phyloP scores from a whole-genome alignment of 2,329 filamentous ascomycete genomes.

The Orbilia blumenaviensis region DNA sequence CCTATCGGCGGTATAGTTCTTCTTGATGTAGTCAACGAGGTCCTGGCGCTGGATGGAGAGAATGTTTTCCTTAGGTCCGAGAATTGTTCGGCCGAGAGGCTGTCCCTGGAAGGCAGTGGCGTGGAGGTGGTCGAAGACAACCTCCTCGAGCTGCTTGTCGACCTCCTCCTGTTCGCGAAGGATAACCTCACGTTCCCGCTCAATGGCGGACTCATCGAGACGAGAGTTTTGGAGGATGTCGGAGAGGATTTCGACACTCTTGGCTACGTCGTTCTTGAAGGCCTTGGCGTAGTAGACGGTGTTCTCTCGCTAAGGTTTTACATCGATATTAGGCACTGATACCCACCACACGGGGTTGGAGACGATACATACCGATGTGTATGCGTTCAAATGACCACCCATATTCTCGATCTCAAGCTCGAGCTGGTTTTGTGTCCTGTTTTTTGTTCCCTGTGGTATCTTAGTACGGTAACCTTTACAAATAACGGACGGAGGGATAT shows the following conservation, averaged over 20 bases:
- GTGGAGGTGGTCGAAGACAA: slow-evolving; percentile 98
- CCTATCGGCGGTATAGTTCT: slow-evolving; percentile 98
- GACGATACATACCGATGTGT: slow-evolving; percentile 82
- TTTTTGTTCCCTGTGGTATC: slow-evolving; percentile 78
- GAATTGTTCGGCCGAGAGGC: slow-evolving; percentile 94
- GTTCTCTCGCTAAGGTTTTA: slow-evolving; percentile 81
- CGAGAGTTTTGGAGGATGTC: slow-evolving; percentile 99
- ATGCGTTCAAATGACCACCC: slow-evolving; percentile 98
- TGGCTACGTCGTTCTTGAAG: slow-evolving; percentile 96
- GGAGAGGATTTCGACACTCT: slow-evolving; percentile 96
- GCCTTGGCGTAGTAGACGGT: slow-evolving; percentile 99
- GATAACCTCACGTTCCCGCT: slow-evolving; percentile 98
- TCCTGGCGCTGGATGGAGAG: slow-evolving; percentile 92
- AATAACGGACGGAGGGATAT: slow-evolving; percentile 53
- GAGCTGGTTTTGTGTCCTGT: slow-evolving; percentile 93
- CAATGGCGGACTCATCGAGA: slow-evolving; percentile 89
- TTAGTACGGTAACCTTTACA: slow-evolving; percentile 31
- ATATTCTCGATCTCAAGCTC: slow-evolving; percentile 99
- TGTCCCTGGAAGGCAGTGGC: slow-evolving; percentile 97
- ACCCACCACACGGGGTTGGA: slow-evolving; percentile 51
- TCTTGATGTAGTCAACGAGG: slow-evolving; percentile 96
- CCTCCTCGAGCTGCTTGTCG: slow-evolving; percentile 99
- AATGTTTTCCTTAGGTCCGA: slow-evolving; percentile 98
- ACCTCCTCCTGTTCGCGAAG: slow-evolving; percentile 99
- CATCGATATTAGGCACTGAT: slow-evolving; percentile 36